Evolutionary conservation across 768 basidiomycete species (phyloP), one percentile per base, ranked within the genome.

Genomic region (Pleurotus tuber-regium): DNA sequence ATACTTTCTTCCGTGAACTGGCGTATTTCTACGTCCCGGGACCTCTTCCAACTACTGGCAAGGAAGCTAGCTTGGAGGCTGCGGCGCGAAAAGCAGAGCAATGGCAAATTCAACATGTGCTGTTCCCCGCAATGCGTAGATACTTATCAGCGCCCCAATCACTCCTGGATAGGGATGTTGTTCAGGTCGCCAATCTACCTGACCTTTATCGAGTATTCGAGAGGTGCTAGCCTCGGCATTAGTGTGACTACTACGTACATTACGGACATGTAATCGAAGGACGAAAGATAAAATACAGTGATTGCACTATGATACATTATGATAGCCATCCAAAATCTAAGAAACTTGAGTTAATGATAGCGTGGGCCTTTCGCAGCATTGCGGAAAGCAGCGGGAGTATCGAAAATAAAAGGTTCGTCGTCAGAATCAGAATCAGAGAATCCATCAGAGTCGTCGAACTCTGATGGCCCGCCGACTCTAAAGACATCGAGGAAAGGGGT

Each of bases 171-270:
- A 63, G 70, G 23, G 89, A 92, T 60, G 83, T 98, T 4, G 83
- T 92, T 2, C 90, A 95, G 67, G 82, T 96, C 16, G 94, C 97
- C 8, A 88, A 82, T 65, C 68, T 98, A 36, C 93, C 93, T 1
- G 92, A 95, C 56, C 71, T 99, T 48, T 99, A 97, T 66, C 86
- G 88, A 55, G 89, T 98, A 0, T 99, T 98, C 61, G 95, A 98
- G 69, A 70, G 95, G 56, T 98, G 95, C 63, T 98, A 63, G 38
- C 14, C 41, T 26, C 42, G 23, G 30, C 43, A 49, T 44, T 43
- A 43, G 44, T 30, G 33, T 33, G 36, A 40, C 53, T 28, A 51
- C 40, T 16, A 42, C n/a, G n/a, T n/a, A n/a, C n/a, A n/a, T n/a
- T n/a, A n/a, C n/a, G n/a, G n/a, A n/a, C n/a, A n/a, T n/a, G n/a